phyloP scores from a whole-genome alignment of 441 rosid species.

The Breynia disticha region DNA sequence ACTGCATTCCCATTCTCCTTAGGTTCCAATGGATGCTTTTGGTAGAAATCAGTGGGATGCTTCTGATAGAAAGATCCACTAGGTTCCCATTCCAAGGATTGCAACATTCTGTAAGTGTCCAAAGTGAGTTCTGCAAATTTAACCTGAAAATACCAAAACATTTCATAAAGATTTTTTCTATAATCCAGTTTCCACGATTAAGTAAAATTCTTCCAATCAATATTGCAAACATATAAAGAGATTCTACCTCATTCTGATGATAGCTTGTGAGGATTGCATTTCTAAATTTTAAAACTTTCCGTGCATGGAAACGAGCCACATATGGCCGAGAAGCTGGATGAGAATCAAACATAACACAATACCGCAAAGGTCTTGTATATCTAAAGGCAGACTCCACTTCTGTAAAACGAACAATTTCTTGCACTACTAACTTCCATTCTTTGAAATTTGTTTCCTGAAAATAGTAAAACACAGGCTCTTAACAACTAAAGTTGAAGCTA shows the following conservation, averaged over 20 bases:
- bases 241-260: constrained; percentile 67
- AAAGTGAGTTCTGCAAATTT: constrained; percentile 87
- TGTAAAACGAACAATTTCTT: constrained; percentile 67
- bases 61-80: constrained; percentile 69
- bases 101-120: constrained; percentile 85
- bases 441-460: constrained; percentile 74
- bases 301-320: constrained; percentile 76
- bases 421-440: constrained; percentile 86
- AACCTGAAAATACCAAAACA: constrained; percentile 44
- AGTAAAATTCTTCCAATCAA: constrained; percentile 8
- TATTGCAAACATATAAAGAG: constrained; percentile 3
- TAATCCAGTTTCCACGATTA: constrained; percentile 1
- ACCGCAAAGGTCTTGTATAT: constrained; percentile 67
- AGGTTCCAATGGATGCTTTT: constrained; percentile 38
- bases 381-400: constrained; percentile 34
- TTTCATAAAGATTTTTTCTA: constrained; percentile 1
- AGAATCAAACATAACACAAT: constrained; percentile 51
- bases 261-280: constrained; percentile 78
- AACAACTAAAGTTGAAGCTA: background rate
- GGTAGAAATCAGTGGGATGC: constrained; percentile 38
- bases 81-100: constrained; percentile 92
- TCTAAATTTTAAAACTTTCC: constrained; percentile 63
- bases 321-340: constrained; percentile 67
- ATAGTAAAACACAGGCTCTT: constrained; percentile 1
- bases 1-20: constrained; percentile 60